Evolutionary conservation across 2,329 filamentous ascomycete genomes (phyloP).

Genomic region (Cryphonectria japonica): DNA sequence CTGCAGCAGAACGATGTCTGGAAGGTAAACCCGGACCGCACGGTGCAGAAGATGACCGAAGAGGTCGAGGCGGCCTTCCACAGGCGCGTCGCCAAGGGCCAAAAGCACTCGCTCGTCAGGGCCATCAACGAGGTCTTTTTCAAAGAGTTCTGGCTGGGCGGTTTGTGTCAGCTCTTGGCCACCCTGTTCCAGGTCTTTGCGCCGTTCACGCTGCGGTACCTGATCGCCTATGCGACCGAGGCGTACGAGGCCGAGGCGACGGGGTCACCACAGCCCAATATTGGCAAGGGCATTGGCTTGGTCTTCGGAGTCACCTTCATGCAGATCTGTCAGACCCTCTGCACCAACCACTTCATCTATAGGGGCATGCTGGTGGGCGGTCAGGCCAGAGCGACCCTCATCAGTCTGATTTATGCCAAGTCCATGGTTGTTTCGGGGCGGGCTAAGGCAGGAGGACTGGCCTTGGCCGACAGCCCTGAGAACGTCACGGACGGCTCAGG

Average conservation of each 20-base stretch:
- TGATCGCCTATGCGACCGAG: slow-evolving; percentile 82
- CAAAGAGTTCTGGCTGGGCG: slow-evolving; percentile 82
- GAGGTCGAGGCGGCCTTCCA: slow-evolving; percentile 72
- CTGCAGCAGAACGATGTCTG: slow-evolving; percentile 87
- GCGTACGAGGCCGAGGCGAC: slow-evolving; percentile 69
- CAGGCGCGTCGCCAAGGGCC: slow-evolving; percentile 66
- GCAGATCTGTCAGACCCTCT: slow-evolving; percentile 81
- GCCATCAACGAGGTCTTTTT: slow-evolving; percentile 87
- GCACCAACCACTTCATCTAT: slow-evolving; percentile 90
- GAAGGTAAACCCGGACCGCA: slow-evolving; percentile 80
- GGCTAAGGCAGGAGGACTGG: slow-evolving; percentile 77
- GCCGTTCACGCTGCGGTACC: slow-evolving; percentile 81
- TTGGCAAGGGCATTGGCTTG: slow-evolving; percentile 78
- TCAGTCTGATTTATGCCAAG: slow-evolving; percentile 89
- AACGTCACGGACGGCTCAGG: slow-evolving; percentile 46
- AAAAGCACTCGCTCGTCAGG: slow-evolving; percentile 74
- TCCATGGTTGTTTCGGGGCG: slow-evolving; percentile 86
- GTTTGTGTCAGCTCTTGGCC: slow-evolving; percentile 74
- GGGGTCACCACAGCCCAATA: slow-evolving; percentile 61
- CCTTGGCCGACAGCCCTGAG: slow-evolving; percentile 33
- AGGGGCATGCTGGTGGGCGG: slow-evolving; percentile 91
- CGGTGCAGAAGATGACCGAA: slow-evolving; percentile 69
- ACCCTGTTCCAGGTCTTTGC: slow-evolving; percentile 78
- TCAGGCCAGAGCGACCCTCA: slow-evolving; percentile 78
- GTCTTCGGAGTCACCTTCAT: slow-evolving; percentile 83